Evolutionary conservation across 2,329 filamentous ascomycete genomes (phyloP).

Genomic region (Diplodia seriata): DNA sequence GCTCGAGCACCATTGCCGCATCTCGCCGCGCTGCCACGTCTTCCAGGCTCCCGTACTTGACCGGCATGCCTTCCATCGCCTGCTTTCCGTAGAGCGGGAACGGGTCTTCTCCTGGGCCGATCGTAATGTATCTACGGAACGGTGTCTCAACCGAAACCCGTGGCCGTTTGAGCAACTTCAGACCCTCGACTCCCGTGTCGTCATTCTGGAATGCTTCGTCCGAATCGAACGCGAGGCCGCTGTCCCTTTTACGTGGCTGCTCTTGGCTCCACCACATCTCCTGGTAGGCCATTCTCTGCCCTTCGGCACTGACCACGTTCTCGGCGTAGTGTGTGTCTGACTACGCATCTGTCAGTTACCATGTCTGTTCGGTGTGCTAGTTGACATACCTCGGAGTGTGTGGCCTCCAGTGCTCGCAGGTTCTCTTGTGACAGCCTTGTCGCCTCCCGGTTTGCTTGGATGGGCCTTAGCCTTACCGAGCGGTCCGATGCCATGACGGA

Average conservation of each 20-base stretch:
- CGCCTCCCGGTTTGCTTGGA: background rate
- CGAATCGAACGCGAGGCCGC: slow-evolving; percentile 11
- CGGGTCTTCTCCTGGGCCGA: slow-evolving; percentile 26
- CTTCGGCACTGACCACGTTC: slow-evolving; percentile 22
- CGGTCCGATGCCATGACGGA: background rate
- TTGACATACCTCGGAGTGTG: slow-evolving; percentile 1
- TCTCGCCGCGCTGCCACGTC: slow-evolving; percentile 12
- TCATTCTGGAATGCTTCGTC: background rate
- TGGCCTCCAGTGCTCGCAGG: slow-evolving; percentile 8
- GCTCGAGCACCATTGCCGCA: slow-evolving; percentile 24
- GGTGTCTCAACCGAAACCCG: slow-evolving; percentile 25
- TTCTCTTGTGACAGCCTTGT: slow-evolving; percentile 26
- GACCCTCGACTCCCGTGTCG: background rate
- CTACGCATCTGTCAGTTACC: slow-evolving; percentile 1
- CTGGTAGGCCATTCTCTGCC: slow-evolving; percentile 22
- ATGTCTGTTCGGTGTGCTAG: background rate
- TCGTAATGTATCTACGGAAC: slow-evolving; percentile 29
- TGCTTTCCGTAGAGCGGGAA: slow-evolving; percentile 28
- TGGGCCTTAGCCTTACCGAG: background rate
- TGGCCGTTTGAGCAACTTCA: slow-evolving; percentile 15
- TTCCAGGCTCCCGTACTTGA: slow-evolving; percentile 19
- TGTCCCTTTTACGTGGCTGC: slow-evolving; percentile 20
- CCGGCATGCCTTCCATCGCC: slow-evolving; percentile 25
- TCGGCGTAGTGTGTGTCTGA: slow-evolving; percentile 30
- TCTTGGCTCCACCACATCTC: slow-evolving; percentile 19